Base-by-base conservation (phyloP, 2,329 filamentous ascomycete species). In the Stachybotrys echinatus region DNA sequence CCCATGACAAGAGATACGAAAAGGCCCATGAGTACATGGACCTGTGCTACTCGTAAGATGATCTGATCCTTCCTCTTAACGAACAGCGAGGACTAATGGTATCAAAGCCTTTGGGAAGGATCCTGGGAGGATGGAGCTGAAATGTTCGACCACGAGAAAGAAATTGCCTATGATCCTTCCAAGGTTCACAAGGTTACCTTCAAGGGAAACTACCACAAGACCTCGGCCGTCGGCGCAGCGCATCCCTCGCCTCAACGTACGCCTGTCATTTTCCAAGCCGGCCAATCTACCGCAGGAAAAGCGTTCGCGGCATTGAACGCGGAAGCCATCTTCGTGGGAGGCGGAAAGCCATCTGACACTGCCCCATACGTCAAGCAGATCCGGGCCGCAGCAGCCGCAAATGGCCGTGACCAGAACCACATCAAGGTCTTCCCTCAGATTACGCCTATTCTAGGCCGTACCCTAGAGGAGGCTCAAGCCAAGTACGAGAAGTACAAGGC, bases 171-270 rank as follows among this genome's bases (percentile, higher is more conserved):
- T 18, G 53, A 58, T n/a, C 51, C 48, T 0, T 48, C 52, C 78
- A 69, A 72, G 2, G 77, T 85, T 2, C 72, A 80, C 12, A 67
- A 80, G 53, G 84, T 85, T 59, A 75, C 83, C 56, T 82, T 85
- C 57, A 59, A 71, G 3, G 80, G 80, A 5, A 79, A 80, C 57
- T 76, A 79, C 60, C 81, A 75, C 62, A 50, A 48, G n/a, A 19
- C 12, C 45, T 1, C 44, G 5, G 43, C 48, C 21, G 42, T 20
- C 2, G 45, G 50, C n/a, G 48, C 50, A 1, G 45, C 48, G 2
- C 39, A 47, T 0, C 51, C 51, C 1, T 50, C 48, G 1, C 51
- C 51, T 4, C 51, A 52, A 12, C 40, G 51, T 8, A 52, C 48
- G 12, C 51, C 51, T 2, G 45, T 50, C 19, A 27, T 52, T 1